A percentile compares a stretch with the other conserved stretches of the same genome.
These are phyloP conservation scores for Arctium minus DNA, from an alignment of 129 eudicot species.

Conservation along the genomic window DNA sequence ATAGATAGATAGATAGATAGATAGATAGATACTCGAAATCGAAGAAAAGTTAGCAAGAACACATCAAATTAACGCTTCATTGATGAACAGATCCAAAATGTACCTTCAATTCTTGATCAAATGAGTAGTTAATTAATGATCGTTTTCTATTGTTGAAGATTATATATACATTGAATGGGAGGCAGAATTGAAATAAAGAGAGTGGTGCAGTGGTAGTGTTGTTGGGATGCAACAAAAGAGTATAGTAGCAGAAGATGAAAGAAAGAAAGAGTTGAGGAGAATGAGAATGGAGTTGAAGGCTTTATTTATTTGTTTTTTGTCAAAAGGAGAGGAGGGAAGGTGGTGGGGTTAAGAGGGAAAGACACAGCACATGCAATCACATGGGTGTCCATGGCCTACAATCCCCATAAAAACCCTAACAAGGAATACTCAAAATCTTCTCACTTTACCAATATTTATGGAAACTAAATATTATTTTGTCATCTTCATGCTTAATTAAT, in stretches of 20 bases:
- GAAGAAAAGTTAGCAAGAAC: not conserved
- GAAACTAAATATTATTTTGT: slow-evolving; percentile 3
- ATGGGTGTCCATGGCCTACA: slow-evolving; percentile 64
- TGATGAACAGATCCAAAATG: not conserved
- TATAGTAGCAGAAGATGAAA: slow-evolving; percentile 4
- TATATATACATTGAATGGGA: slow-evolving; percentile 9
- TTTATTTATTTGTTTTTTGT: slow-evolving; percentile 42
- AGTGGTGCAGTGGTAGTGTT: not conserved
- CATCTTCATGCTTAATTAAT: not conserved
- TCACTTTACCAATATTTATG: slow-evolving; percentile 8
- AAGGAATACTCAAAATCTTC: slow-evolving; percentile 22
- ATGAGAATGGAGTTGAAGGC: slow-evolving; percentile 33
- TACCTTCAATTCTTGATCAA: not conserved
- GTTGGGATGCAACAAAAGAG: slow-evolving; percentile 29
- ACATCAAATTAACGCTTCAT: not conserved
- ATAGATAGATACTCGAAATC: not conserved
- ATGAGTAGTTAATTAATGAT: not conserved
- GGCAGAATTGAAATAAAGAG: not conserved
- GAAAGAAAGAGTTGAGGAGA: slow-evolving; percentile 9
- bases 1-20: not conserved
- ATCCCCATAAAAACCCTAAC: slow-evolving; percentile 38
- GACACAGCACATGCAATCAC: slow-evolving; percentile 89
- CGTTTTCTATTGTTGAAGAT: not conserved
- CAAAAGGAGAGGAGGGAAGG: slow-evolving; percentile 34
- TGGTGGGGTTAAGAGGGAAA: slow-evolving; percentile 61